Evolutionary conservation across 176 grass and related monocot species (phyloP).

Genomic region (Oryza meridionalis): DNA sequence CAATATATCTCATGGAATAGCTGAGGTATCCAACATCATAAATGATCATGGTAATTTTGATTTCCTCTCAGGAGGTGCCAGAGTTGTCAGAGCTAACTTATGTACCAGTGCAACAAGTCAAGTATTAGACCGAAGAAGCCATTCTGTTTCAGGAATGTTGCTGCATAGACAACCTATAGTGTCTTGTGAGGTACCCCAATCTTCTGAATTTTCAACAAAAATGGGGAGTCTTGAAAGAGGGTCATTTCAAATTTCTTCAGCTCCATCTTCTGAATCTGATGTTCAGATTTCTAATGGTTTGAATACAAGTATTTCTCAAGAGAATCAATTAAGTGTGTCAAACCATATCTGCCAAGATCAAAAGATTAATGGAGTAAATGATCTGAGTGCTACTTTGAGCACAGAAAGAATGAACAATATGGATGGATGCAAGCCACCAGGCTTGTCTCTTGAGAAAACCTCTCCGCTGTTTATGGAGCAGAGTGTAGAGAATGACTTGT

Average conservation of each 20-base stretch:
- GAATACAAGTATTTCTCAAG: conserved; percentile 38
- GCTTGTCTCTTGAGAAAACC: conserved; percentile 28
- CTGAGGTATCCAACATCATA: conserved; percentile 25
- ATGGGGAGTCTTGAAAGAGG: conserved; percentile 39
- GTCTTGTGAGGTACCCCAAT: conserved; percentile 37
- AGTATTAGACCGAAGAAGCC: conserved; percentile 40
- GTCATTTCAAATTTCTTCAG: conserved; percentile 38
- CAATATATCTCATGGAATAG: conserved; percentile 37
- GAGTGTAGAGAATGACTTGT: conserved; percentile 59
- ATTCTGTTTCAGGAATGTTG: conserved; percentile 46
- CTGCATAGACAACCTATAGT: conserved; percentile 42
- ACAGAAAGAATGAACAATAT: conserved; percentile 29
- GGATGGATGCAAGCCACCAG: conserved; percentile 26
- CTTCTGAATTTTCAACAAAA: conserved; percentile 41
- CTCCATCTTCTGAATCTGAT: conserved; percentile 39
- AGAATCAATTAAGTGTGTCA: conserved; percentile 39
- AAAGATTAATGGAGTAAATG: conserved; percentile 39
- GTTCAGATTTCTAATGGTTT: conserved; percentile 47
- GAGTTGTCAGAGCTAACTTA: conserved; percentile 36
- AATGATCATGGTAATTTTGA: conserved; percentile 35
- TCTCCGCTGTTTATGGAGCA: conserved; percentile 46
- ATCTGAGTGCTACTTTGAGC: conserved; percentile 33
- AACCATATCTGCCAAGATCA: conserved; percentile 32
- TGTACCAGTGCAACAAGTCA: conserved; percentile 36
- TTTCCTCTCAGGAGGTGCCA: conserved; percentile 41